Percentiles rank a stretch among this genome's conserved stretches.
These are phyloP conservation scores for Leucocoprinus birnbaumii DNA, from an alignment of 768 basidiomycete genomes.

Conservation along the genomic window DNA sequence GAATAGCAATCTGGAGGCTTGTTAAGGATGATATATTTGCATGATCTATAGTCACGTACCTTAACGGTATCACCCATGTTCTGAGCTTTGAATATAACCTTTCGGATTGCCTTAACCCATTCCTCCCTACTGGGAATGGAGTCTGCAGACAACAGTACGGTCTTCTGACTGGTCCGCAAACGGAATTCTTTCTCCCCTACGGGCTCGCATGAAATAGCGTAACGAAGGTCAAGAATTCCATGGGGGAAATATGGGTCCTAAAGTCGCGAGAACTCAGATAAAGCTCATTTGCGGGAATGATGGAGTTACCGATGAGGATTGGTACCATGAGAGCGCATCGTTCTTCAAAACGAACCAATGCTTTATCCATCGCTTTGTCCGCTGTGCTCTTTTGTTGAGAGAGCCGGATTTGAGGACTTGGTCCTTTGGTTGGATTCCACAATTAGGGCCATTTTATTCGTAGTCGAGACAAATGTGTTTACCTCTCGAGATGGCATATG, in stretches of 20 bases:
- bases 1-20: conserved; percentile 75
- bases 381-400: conserved; percentile 81
- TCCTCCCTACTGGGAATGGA: conserved; percentile 84
- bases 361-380: conserved; percentile 90
- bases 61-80: conserved; percentile 97
- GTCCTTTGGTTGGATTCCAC: conserved; percentile 52
- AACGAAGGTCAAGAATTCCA: conserved; percentile 93
- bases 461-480: conserved; percentile 16
- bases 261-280: background rate
- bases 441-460: conserved; percentile 2
- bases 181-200: conserved; percentile 77
- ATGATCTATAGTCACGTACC: conserved; percentile 35
- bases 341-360: conserved; percentile 98
- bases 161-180: conserved; percentile 79
- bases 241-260: conserved; percentile 98
- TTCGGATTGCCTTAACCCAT: conserved; percentile 94
- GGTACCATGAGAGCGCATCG: conserved; percentile 95
- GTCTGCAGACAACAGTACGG: conserved; percentile 68
- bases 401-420: conserved; percentile 91
- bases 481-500: conserved; percentile 92
- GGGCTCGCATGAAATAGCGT: conserved; percentile 87
- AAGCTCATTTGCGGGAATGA: background rate
- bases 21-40: background rate
- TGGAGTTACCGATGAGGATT: conserved; percentile 76
- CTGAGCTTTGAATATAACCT: conserved; percentile 93